A percentile compares a stretch with the other conserved stretches of the same genome.
These are phyloP conservation scores for Aspergillus phoenicis DNA, from an alignment of 2,329 filamentous ascomycete species.

Conservation along the genomic window DNA sequence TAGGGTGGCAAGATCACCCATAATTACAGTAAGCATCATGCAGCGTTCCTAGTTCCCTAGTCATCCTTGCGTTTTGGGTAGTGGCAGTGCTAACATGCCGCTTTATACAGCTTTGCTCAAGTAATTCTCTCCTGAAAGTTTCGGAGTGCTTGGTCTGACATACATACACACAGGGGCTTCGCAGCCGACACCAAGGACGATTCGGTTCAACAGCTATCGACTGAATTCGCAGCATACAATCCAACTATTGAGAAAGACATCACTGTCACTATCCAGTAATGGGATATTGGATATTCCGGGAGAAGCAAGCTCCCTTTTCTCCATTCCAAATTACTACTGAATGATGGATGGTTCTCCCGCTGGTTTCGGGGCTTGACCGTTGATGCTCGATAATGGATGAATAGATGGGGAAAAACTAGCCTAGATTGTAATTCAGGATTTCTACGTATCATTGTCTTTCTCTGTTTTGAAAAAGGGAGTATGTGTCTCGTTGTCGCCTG, in stretches of 20 bases:
- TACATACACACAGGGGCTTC: slow-evolving; percentile 64
- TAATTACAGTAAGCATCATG: slow-evolving; percentile 66
- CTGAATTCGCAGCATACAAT: slow-evolving; percentile 62
- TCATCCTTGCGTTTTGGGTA: background rate
- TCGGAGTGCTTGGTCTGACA: background rate
- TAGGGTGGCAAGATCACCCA: slow-evolving; percentile 76
- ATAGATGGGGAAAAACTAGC: background rate
- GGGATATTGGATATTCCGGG: background rate
- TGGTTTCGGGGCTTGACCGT: slow-evolving; percentile 6
- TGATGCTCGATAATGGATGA: background rate
- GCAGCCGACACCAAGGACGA: slow-evolving; percentile 71
- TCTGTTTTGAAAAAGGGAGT: background rate
- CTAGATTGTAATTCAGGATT: background rate
- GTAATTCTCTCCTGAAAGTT: slow-evolving; percentile 32
- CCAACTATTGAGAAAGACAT: slow-evolving; percentile 77
- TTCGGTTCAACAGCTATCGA: slow-evolving; percentile 67
- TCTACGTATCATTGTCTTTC: background rate
- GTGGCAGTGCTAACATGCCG: slow-evolving; percentile 9
- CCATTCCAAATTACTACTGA: background rate
- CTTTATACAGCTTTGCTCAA: slow-evolving; percentile 44
- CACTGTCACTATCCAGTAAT: slow-evolving; percentile 55
- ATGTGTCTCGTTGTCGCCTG: background rate
- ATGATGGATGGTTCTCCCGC: slow-evolving; percentile 4
- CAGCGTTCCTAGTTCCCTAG: background rate
- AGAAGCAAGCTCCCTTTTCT: background rate